phyloP scores from a whole-genome alignment of 1,139 yeast genomes.

The Geotrichum phurueaensis region DNA sequence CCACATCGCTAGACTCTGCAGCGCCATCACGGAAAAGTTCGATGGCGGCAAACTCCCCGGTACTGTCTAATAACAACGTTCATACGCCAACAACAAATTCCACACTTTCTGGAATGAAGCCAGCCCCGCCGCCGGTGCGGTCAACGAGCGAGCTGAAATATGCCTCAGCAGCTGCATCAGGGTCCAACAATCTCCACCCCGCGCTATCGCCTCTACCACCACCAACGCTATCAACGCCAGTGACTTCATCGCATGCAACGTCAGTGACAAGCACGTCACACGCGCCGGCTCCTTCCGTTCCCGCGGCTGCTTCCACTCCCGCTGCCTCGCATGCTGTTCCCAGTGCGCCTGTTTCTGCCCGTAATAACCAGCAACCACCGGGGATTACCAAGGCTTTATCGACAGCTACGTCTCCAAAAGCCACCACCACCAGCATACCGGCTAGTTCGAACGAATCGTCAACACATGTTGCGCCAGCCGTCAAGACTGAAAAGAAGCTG shows the following conservation, averaged over 20 bases:
- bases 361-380: constrained; percentile 18
- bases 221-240: constrained; percentile 20
- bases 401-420: constrained; percentile 15
- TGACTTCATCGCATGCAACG: constrained; percentile 14
- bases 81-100: constrained; percentile 17
- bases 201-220: constrained; percentile 33
- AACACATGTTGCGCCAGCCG: constrained; percentile 9
- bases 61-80: constrained; percentile 15
- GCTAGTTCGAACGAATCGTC: background rate
- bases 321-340: constrained; percentile 2
- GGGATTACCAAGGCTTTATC: constrained; percentile 25
- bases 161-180: constrained; percentile 62
- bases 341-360: background rate
- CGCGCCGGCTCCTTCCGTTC: constrained; percentile 21
- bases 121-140: constrained; percentile 64
- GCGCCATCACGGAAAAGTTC: constrained; percentile 17
- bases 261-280: constrained; percentile 19
- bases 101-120: constrained; percentile 39
- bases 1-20: background rate
- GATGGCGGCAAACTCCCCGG: constrained; percentile 23
- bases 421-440: background rate
- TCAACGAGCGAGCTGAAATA: constrained; percentile 57
- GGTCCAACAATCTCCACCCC: constrained; percentile 27
- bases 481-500: constrained; percentile 4
- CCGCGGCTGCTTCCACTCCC: constrained; percentile 16